phyloP scores from a whole-genome alignment of 495 filamentous ascomycete species.

The Glonium stellatum region DNA sequence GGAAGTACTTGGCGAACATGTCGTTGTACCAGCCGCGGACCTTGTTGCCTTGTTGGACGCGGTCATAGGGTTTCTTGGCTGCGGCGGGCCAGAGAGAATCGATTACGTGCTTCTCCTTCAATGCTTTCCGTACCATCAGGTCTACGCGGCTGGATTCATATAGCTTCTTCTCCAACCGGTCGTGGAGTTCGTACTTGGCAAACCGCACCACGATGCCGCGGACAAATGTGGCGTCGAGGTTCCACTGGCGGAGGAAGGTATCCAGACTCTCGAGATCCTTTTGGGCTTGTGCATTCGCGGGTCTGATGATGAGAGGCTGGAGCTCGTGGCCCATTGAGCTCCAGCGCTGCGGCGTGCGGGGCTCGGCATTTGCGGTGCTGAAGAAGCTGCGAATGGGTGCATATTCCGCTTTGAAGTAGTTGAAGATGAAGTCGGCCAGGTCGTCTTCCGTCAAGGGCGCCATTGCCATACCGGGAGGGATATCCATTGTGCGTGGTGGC shows the following conservation, averaged over 20 bases:
- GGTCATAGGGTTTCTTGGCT: conserved; percentile 4
- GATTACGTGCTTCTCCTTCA: conserved; percentile 28
- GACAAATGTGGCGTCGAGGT: conserved; percentile 21
- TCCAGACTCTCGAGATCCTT: conserved; percentile 27
- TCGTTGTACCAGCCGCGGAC: conserved; percentile 26
- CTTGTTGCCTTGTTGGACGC: conserved; percentile 18
- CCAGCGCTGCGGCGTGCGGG: conserved; percentile 19
- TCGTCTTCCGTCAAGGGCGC: conserved; percentile 18
- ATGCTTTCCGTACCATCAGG: conserved; percentile 26
- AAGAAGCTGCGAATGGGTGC: conserved; percentile 25
- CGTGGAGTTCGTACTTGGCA: conserved; percentile 25
- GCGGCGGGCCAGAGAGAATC: conserved; percentile 22
- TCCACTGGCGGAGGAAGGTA: conserved; percentile 13
- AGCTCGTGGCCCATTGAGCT: conserved; percentile 23
- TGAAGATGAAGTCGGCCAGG: conserved; percentile 24
- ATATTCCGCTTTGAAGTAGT: conserved; percentile 28
- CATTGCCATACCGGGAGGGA: conserved; percentile 25
- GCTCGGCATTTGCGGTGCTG: conserved; percentile 20
- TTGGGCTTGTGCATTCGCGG: conserved; percentile 27
- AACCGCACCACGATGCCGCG: conserved; percentile 22
- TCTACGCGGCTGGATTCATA: conserved; percentile 20
- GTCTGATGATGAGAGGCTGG: conserved; percentile 12
- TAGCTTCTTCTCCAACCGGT: conserved; percentile 28
- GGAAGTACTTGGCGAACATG: conserved; percentile 29
- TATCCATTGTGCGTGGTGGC: conserved; percentile 13